Conservation (phyloP, 768 basidiomycete genomes). For the Pulveroboletus sp. region DNA sequence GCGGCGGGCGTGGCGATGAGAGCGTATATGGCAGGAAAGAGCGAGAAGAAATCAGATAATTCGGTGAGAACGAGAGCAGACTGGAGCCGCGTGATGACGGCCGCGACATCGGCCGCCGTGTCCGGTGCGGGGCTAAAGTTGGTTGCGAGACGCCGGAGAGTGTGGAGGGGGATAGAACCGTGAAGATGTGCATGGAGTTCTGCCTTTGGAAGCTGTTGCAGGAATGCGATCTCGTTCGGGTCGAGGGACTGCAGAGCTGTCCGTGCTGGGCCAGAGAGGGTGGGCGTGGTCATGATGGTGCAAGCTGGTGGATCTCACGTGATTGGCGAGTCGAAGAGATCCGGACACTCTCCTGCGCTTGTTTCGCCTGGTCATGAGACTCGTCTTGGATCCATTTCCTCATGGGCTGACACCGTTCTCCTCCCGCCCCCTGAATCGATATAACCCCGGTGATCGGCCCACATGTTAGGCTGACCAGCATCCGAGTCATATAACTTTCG, state of each 20-base stretch:
- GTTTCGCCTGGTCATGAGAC: too few relatives aligned
- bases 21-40: constrained; percentile 78
- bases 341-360: neutral
- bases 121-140: constrained; percentile 29
- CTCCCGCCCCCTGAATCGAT: neutral
- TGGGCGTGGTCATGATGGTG: neutral
- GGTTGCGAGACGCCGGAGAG: constrained; percentile 58
- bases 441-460: neutral
- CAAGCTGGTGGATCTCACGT: constrained; percentile 1
- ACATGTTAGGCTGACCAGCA: constrained; percentile 2
- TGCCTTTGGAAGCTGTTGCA: constrained; percentile 67
- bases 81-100: constrained; percentile 40
- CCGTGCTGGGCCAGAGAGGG: constrained; percentile 33
- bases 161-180: constrained; percentile 68
- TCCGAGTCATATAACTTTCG: neutral
- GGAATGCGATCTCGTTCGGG: constrained; percentile 49
- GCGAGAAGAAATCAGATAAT: constrained; percentile 65
- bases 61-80: constrained; percentile 41
- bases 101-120: constrained; percentile 35
- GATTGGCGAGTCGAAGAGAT: constrained; percentile 7
- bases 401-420: neutral
- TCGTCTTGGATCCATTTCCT: neutral
- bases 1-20: constrained; percentile 59
- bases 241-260: constrained; percentile 52
- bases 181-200: constrained; percentile 86